Conservation (phyloP, 2,329 filamentous ascomycete genomes). For the Fusarium devonianum region DNA sequence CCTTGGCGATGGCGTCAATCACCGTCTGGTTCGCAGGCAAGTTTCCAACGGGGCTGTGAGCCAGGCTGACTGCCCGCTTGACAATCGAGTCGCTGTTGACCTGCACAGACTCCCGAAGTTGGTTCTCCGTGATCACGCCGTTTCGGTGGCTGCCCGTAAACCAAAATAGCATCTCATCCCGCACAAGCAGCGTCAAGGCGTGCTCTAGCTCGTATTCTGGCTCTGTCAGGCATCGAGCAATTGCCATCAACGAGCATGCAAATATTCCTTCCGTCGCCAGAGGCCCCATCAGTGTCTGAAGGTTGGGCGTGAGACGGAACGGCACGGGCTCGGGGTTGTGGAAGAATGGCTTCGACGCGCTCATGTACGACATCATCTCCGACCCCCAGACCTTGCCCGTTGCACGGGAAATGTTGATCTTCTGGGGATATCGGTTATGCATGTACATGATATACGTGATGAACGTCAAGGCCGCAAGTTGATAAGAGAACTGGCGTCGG, state of each 20-base stretch:
- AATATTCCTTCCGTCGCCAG: constrained; percentile 96
- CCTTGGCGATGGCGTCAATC: constrained; percentile 90
- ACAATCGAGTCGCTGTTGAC: constrained; percentile 90
- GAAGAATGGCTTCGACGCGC: constrained; percentile 83
- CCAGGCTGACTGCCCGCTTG: constrained; percentile 85
- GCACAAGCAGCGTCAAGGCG: constrained; percentile 90
- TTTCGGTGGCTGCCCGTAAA: constrained; percentile 78
- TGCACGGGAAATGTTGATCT: constrained; percentile 87
- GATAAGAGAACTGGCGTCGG: constrained; percentile 95
- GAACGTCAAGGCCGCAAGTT: constrained; percentile 92
- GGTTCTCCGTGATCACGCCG: constrained; percentile 60
- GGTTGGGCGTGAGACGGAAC: constrained; percentile 94
- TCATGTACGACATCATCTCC: constrained; percentile 91
- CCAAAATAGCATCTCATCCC: constrained; percentile 99
- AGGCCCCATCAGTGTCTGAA: constrained; percentile 95
- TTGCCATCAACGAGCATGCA: constrained; percentile 93
- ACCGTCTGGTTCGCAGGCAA: constrained; percentile 96
- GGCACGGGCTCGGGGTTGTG: constrained; percentile 95
- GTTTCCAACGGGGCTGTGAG: constrained; percentile 78
- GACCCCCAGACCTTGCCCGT: constrained; percentile 96
- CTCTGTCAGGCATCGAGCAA: constrained; percentile 91
- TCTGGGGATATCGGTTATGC: constrained; percentile 93
- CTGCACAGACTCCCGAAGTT: constrained; percentile 81
- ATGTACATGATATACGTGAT: constrained; percentile 99
- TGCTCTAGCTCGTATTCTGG: constrained; percentile 92